A percentile compares a stretch with the other conserved stretches of the same genome.
Conservation (phyloP, 352 stramenopile species). For the Globisporangium uncinulatum region DNA sequence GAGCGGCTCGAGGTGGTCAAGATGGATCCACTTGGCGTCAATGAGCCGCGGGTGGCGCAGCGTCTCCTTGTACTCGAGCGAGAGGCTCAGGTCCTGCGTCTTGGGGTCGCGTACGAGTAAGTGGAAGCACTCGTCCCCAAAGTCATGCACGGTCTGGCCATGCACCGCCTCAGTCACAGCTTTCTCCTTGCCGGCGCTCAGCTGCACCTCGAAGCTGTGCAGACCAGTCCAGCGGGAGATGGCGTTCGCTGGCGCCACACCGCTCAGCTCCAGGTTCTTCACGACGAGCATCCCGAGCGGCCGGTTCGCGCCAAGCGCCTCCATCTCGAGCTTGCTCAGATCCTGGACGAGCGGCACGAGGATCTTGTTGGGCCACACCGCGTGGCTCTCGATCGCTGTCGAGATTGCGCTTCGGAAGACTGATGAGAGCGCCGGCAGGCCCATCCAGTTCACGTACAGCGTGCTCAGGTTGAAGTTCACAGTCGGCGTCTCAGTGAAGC, state of each 20-base stretch:
- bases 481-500: conserved; percentile 38
- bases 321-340: conserved; percentile 40
- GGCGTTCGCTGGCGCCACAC: conserved; percentile 19
- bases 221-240: conserved; percentile 30
- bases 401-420: conserved; percentile 34
- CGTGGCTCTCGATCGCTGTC: conserved; percentile 23
- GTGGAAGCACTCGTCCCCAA: conserved; percentile 19
- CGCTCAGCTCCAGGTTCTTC: conserved; percentile 24
- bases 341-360: conserved; percentile 38
- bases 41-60: conserved; percentile 22
- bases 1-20: conserved; percentile 30
- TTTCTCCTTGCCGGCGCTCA: conserved; percentile 27
- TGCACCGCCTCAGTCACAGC: conserved; percentile 20
- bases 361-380: conserved; percentile 42
- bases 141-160: conserved; percentile 20
- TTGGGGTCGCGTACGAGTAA: conserved; percentile 35
- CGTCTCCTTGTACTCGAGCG: conserved; percentile 34
- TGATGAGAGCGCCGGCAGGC: conserved; percentile 34
- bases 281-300: conserved; percentile 34
- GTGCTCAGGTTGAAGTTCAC: conserved; percentile 43
- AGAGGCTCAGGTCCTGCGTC: conserved; percentile 33
- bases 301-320: conserved; percentile 29
- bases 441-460: conserved; percentile 38
- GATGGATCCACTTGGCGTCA: conserved; percentile 41
- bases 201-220: conserved; percentile 26